phyloP scores from a whole-genome alignment of 2,329 filamentous ascomycete species.

The Curvularia eragrostidis region DNA sequence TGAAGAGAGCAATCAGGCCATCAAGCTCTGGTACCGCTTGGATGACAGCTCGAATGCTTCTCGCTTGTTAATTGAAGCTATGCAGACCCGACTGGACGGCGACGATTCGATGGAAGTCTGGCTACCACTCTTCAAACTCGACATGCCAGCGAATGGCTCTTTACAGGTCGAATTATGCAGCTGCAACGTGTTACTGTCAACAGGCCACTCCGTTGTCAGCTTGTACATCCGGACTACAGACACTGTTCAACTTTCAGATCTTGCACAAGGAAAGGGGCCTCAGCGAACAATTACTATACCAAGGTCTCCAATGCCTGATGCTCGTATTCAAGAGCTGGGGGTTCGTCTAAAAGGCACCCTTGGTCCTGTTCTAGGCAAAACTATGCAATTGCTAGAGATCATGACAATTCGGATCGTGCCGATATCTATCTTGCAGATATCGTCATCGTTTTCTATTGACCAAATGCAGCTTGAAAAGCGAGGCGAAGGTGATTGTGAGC shows the following conservation, averaged over 20 bases:
- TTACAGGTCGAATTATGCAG: slow-evolving; percentile 28
- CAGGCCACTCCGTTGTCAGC: neutral
- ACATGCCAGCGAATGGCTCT: slow-evolving; percentile 41
- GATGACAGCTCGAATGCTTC: slow-evolving; percentile 15
- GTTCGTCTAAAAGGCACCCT: slow-evolving; percentile 21
- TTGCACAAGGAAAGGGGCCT: neutral
- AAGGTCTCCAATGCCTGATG: neutral
- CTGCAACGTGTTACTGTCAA: slow-evolving; percentile 8
- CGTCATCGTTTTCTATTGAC: slow-evolving; percentile 11
- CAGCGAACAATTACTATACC: neutral
- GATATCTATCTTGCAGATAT: neutral
- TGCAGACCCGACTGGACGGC: neutral
- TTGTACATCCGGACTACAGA: slow-evolving; percentile 29
- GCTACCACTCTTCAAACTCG: slow-evolving; percentile 43
- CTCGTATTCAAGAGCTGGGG: slow-evolving; percentile 36
- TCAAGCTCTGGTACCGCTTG: slow-evolving; percentile 23
- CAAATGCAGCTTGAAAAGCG: slow-evolving; percentile 23
- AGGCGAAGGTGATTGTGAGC: slow-evolving; percentile 24
- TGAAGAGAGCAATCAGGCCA: neutral
- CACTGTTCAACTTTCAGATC: slow-evolving; percentile 2
- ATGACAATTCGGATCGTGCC: slow-evolving; percentile 29
- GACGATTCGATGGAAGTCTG: slow-evolving; percentile 9
- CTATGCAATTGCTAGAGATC: slow-evolving; percentile 16
- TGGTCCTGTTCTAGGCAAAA: neutral
- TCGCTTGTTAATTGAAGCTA: slow-evolving; percentile 28